These are phyloP conservation scores for Umbelopsis ramanniana DNA, from an alignment of 192 early-diverging fungal genomes.

Conservation along the genomic window DNA sequence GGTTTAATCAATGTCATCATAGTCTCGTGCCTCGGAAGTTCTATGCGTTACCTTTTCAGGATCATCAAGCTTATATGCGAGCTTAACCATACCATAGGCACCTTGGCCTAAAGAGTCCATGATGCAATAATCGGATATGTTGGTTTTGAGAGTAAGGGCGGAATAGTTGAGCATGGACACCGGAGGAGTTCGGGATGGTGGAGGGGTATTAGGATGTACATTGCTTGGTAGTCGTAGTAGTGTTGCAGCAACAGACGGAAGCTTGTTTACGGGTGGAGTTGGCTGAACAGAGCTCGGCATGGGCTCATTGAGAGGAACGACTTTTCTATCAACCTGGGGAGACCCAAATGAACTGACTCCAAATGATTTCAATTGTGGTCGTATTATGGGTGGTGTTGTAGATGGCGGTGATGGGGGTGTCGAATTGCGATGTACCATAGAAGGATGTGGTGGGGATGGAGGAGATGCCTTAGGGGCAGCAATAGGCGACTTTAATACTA, in stretches of 20 bases:
- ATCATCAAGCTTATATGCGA: constrained; percentile 58
- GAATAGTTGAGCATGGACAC: constrained; percentile 37
- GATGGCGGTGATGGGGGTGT: neutral
- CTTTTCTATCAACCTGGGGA: neutral
- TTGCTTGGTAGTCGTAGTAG: neutral
- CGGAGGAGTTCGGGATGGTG: constrained; percentile 16
- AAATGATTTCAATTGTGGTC: constrained; percentile 4
- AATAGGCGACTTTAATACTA: neutral
- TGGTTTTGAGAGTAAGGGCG: constrained; percentile 39
- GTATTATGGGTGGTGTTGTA: neutral
- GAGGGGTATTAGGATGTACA: constrained; percentile 7
- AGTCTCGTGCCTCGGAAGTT: neutral
- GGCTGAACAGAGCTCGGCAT: neutral
- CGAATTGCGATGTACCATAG: neutral
- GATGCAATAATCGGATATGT: constrained; percentile 60
- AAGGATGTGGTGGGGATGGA: neutral
- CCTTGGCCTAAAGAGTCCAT: constrained; percentile 65
- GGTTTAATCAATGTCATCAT: neutral
- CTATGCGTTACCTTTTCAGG: constrained; percentile 41
- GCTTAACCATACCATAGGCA: constrained; percentile 70
- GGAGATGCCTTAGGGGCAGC: neutral
- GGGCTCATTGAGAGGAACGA: neutral
- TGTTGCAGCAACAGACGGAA: neutral
- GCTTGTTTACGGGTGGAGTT: neutral
- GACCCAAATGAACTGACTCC: constrained; percentile 15